Conservation (phyloP, 805 yeast genomes). For the Yamadazyma laniorum region DNA sequence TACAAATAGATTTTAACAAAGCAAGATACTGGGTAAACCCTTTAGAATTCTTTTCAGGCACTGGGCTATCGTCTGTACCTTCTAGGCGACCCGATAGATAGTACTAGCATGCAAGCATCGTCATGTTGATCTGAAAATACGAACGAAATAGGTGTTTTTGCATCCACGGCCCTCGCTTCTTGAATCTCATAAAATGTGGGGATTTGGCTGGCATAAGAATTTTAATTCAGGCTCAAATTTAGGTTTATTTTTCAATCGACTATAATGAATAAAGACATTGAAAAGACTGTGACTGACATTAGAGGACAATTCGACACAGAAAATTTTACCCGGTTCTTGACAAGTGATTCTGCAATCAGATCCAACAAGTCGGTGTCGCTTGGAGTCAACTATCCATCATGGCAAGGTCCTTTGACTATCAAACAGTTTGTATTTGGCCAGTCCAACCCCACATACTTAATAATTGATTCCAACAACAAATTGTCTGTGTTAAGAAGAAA, state of each 20-base stretch:
- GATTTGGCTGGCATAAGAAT: neutral
- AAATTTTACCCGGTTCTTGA: constrained; percentile 23
- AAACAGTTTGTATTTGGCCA: constrained; percentile 63
- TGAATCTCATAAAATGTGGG: too few relatives aligned
- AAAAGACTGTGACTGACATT: constrained; percentile 30
- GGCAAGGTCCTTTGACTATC: constrained; percentile 31
- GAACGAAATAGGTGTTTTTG: too few relatives aligned
- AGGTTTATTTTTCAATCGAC: neutral
- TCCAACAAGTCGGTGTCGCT: constrained; percentile 15
- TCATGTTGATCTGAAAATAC: too few relatives aligned
- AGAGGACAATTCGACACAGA: constrained; percentile 32
- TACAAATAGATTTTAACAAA: too few relatives aligned
- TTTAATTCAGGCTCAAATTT: neutral
- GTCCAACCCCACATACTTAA: constrained; percentile 59
- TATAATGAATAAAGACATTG: constrained; percentile 15
- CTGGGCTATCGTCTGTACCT: too few relatives aligned
- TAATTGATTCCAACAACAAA: constrained; percentile 38
- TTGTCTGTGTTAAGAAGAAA: constrained; percentile 54
- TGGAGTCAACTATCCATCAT: constrained; percentile 23
- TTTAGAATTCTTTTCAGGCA: too few relatives aligned
- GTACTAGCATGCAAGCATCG: too few relatives aligned
- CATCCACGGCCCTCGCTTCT: too few relatives aligned
- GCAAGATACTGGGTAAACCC: too few relatives aligned
- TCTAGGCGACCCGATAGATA: too few relatives aligned
- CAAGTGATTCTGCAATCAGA: neutral